These are phyloP conservation scores for Podospora conica DNA, from an alignment of 495 filamentous ascomycete genomes.

Conservation along the genomic window DNA sequence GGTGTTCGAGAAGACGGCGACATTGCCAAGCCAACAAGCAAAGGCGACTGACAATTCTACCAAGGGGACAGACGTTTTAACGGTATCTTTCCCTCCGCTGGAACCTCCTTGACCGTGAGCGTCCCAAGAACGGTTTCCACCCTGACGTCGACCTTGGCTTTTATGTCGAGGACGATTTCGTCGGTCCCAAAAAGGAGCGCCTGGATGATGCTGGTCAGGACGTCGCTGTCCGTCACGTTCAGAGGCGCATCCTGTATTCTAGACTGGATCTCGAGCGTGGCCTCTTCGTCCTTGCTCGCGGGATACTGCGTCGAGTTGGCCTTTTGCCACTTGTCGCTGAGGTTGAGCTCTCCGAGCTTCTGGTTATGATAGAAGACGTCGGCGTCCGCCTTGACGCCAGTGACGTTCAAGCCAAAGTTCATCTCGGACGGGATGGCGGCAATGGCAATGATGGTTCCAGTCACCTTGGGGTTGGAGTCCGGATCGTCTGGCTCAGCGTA, in stretches of 20 bases:
- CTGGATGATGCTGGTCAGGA: slow-evolving; percentile 70
- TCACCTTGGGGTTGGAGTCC: slow-evolving; percentile 67
- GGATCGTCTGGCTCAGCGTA: slow-evolving; percentile 70
- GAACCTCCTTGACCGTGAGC: slow-evolving; percentile 72
- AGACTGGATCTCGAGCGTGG: slow-evolving; percentile 64
- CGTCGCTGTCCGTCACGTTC: slow-evolving; percentile 65
- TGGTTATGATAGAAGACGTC: slow-evolving; percentile 69
- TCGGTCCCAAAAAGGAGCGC: slow-evolving; percentile 66
- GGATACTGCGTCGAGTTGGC: slow-evolving; percentile 70
- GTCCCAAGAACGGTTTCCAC: slow-evolving; percentile 72
- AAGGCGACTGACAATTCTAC: slow-evolving; percentile 46
- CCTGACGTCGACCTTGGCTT: slow-evolving; percentile 78
- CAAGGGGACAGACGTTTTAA: slow-evolving; percentile 70
- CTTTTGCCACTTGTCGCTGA: slow-evolving; percentile 68
- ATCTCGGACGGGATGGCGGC: slow-evolving; percentile 76
- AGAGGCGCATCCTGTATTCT: slow-evolving; percentile 71
- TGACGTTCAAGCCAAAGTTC: slow-evolving; percentile 74
- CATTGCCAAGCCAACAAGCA: slow-evolving; percentile 11
- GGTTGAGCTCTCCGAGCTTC: slow-evolving; percentile 69
- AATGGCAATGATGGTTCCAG: slow-evolving; percentile 70
- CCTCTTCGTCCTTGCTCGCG: slow-evolving; percentile 43
- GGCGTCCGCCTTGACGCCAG: slow-evolving; percentile 63
- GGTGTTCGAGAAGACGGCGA: background rate
- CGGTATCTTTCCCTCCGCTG: slow-evolving; percentile 75
- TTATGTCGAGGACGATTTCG: slow-evolving; percentile 57